Percentiles rank a stretch among this genome's conserved stretches.
These are phyloP conservation scores for Kalaharituber pfeilii DNA, from an alignment of 2,329 filamentous ascomycete genomes.

Conservation along the genomic window DNA sequence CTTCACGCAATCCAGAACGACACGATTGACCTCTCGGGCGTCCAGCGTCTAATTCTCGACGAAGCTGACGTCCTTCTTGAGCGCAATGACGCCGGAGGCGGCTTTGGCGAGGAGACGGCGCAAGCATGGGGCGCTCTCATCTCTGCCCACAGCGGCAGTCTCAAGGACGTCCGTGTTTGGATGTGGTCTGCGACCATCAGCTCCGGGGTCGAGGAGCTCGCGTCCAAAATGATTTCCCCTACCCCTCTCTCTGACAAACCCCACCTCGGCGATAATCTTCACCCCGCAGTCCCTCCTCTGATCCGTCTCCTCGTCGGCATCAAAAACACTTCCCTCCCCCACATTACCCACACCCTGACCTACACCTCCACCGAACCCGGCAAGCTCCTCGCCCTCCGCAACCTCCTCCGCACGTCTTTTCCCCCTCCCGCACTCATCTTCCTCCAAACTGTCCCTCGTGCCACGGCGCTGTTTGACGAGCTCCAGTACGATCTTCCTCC, in stretches of 20 bases:
- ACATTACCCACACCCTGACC: conserved; percentile 70
- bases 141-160: conserved; percentile 24
- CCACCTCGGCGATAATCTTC: conserved; percentile 2
- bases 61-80: conserved; percentile 93
- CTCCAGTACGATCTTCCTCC: conserved; percentile 87
- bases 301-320: conserved; percentile 84
- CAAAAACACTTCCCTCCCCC: conserved; percentile 88
- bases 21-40: conserved; percentile 42
- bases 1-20: conserved; percentile 47
- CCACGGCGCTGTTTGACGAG: conserved; percentile 71
- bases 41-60: conserved; percentile 64
- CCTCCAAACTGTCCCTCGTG: conserved; percentile 85
- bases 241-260: neutral
- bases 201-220: conserved; percentile 70
- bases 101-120: conserved; percentile 79
- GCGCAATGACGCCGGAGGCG: conserved; percentile 29
- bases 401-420: conserved; percentile 51
- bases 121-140: conserved; percentile 65
- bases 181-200: conserved; percentile 97
- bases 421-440: conserved; percentile 88
- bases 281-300: conserved; percentile 34
- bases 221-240: conserved; percentile 38
- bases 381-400: conserved; percentile 78
- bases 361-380: conserved; percentile 89
- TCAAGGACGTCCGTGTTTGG: conserved; percentile 51